Evolutionary conservation across 257 asterid genomes (phyloP).

Genomic region (Mentha longifolia): DNA sequence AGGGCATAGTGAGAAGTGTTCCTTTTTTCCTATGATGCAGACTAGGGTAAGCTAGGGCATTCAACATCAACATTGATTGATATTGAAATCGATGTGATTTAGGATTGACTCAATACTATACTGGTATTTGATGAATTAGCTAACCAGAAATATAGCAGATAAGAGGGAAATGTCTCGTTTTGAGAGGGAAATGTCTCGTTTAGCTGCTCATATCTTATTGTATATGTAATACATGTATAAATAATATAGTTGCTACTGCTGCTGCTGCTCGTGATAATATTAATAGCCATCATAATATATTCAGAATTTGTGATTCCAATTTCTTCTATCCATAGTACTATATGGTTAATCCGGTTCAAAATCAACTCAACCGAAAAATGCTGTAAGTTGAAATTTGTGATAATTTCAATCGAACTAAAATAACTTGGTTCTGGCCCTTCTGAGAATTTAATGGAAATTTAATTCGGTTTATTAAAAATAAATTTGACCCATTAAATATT

Average conservation of each 20-base stretch:
- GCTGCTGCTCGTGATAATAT: neutral
- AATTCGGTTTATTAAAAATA: too few species aligned
- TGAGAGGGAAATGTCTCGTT: conserved; percentile 28
- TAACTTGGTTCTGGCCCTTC: too few species aligned
- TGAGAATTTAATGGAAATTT: too few species aligned
- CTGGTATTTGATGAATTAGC: conserved; percentile 39
- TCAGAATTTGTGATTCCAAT: too few species aligned
- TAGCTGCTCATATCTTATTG: conserved; percentile 21
- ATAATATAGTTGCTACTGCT: neutral
- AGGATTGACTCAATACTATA: conserved; percentile 38
- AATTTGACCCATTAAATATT: too few species aligned
- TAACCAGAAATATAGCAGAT: conserved; percentile 28
- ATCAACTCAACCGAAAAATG: too few species aligned
- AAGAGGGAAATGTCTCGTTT: too few species aligned
- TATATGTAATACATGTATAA: conserved; percentile 41
- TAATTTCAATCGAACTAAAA: too few species aligned
- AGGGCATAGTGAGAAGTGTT: conserved; percentile 44
- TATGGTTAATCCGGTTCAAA: too few species aligned
- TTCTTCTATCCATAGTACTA: too few species aligned
- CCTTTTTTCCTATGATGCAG: conserved; percentile 56
- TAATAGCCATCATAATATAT: too few species aligned
- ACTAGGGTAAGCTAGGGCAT: conserved; percentile 45
- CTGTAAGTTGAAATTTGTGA: too few species aligned
- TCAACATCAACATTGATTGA: conserved; percentile 1
- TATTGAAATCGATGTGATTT: conserved; percentile 16